Evolutionary conservation across 495 filamentous ascomycete species (phyloP), one percentile per base, ranked within the genome.

Genomic region (Hypoxylon fragiforme): DNA sequence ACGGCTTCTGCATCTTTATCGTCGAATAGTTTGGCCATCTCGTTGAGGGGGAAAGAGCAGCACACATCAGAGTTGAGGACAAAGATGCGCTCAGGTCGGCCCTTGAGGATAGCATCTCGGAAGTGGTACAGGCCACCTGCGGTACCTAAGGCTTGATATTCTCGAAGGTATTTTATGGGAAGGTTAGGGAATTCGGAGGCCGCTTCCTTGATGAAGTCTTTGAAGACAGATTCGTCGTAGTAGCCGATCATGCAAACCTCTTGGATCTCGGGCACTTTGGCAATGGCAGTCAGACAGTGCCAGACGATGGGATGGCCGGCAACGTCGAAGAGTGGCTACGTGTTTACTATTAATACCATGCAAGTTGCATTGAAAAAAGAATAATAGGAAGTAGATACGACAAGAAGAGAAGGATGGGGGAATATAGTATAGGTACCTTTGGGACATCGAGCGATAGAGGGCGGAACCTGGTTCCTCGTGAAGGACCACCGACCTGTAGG

Each of bases 111-210:
- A 53, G 90, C 90, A 85, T 99, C 94, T 68, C 94, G 91, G 82
- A 99, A 99, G 78, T 99, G 94, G 81, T 97, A 99, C 39, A 99
- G 81, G 43, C 94, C 94, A 55, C 94, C 94, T 28, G 94, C 94
- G 18, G 94, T 99, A 62, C 94, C 94, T 52, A 99, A 70, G 31
- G 95, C 91, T 69, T 94, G 88, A 79, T 99, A 99, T 81, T 99
- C 94, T 50, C 94, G 90, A 41, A 99, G 85, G 76, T 99, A 99
- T 68, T 89, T 87, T 73, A 97, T 89, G 62, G 87, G 84, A 62
- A 99, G 85, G 62, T 92, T 82, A 41, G 94, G 91, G 71, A 92
- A 95, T 62, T 91, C 87, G 64, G 81, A 82, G 40, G 83, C 75
- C 53, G 90, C 79, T 64, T 95, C 89, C 72, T 96, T 95, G 73